These are phyloP conservation scores for Neurospora discreta DNA, from an alignment of 495 filamentous ascomycete species.

Conservation along the genomic window DNA sequence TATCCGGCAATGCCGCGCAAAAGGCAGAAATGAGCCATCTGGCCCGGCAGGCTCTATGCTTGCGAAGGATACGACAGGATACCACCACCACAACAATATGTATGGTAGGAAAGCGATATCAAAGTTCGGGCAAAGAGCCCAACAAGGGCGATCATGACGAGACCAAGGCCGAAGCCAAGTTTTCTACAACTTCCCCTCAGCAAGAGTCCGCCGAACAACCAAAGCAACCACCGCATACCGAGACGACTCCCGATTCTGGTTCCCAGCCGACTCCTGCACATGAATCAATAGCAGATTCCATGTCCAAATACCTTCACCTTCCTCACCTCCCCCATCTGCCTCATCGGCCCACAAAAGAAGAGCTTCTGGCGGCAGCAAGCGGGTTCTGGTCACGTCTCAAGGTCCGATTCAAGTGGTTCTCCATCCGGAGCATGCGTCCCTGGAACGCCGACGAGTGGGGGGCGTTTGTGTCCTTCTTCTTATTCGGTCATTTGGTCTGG, in stretches of 20 bases:
- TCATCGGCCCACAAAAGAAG: conserved; percentile 85
- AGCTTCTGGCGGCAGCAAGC: conserved; percentile 81
- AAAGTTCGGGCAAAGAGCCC: conserved; percentile 8
- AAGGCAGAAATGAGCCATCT: conserved; percentile 27
- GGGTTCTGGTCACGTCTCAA: conserved; percentile 87
- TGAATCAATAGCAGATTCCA: conserved; percentile 25
- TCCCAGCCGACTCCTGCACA: conserved; percentile 7
- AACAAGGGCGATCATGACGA: conserved; percentile 20
- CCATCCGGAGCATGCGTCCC: conserved; percentile 86
- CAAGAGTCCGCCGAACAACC: conserved; percentile 7
- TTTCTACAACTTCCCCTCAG: conserved; percentile 2
- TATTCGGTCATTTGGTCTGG: conserved; percentile 90
- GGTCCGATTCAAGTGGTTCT: conserved; percentile 94
- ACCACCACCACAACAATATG: conserved; percentile 10
- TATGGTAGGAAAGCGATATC: conserved; percentile 11
- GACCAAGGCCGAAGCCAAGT: conserved; percentile 7
- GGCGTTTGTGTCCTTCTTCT: conserved; percentile 89
- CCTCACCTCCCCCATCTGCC: conserved; percentile 53
- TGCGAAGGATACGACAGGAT: neutral
- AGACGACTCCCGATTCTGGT: conserved; percentile 10
- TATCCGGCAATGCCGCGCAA: conserved; percentile 21
- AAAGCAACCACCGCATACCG: neutral
- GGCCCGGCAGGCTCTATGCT: conserved; percentile 26
- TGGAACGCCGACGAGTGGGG: conserved; percentile 94
- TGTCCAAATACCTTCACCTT: conserved; percentile 51